These are phyloP conservation scores for Inga laurina DNA, from an alignment of 306 rosid species.

Conservation along the genomic window DNA sequence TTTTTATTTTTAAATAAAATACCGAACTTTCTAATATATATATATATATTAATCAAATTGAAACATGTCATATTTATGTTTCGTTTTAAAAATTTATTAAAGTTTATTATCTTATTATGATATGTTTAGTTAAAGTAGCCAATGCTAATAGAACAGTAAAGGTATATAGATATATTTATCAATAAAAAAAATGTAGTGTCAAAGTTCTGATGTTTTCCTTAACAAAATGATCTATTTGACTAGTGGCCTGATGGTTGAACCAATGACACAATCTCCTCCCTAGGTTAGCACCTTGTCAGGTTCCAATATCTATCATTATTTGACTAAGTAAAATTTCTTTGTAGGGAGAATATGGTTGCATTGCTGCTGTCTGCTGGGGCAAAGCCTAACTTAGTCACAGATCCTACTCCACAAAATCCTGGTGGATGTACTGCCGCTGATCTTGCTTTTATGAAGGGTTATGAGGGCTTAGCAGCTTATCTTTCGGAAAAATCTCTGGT, in stretches of 20 bases:
- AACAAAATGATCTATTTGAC: not conserved
- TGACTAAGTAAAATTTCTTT: constrained; percentile 1
- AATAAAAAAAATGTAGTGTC: not conserved
- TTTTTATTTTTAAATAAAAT: not conserved
- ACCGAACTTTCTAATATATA: not conserved
- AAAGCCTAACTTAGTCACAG: constrained; percentile 88
- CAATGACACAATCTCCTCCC: not conserved
- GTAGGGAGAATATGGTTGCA: constrained; percentile 90
- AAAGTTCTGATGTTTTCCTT: not conserved
- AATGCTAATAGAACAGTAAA: too few relatives aligned
- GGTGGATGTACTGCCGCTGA: constrained; percentile 84
- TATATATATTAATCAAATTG: not conserved
- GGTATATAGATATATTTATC: not conserved
- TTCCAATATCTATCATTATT: not conserved
- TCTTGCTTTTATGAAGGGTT: constrained; percentile 71
- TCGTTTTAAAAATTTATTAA: too few relatives aligned
- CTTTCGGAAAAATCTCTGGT: constrained; percentile 91
- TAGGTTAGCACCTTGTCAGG: not conserved
- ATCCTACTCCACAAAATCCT: constrained; percentile 75
- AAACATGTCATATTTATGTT: not conserved
- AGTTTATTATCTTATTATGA: not conserved
- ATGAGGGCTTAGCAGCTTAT: constrained; percentile 88
- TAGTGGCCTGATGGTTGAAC: too few relatives aligned
- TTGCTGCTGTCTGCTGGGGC: constrained; percentile 74
- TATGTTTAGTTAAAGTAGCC: too few relatives aligned